Evolutionary conservation across 2,329 filamentous ascomycete species (phyloP).

Genomic region (Fusarium concolor): DNA sequence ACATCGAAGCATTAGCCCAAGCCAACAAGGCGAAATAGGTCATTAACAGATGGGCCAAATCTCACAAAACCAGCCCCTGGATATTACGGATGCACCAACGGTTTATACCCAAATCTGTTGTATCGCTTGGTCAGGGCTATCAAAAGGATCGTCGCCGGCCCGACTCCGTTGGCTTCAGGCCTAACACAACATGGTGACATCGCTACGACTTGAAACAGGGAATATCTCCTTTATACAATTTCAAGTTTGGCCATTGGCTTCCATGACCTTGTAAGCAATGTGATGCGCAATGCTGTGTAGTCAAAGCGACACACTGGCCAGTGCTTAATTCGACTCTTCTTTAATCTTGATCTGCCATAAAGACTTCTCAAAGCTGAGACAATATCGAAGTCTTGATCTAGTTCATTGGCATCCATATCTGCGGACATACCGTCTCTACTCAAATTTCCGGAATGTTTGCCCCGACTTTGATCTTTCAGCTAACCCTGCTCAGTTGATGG

Average conservation of each 20-base stretch:
- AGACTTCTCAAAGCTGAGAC: background rate
- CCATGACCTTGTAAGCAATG: background rate
- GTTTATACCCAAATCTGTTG: background rate
- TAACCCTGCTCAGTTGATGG: too few species aligned
- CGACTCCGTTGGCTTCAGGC: slow-evolving; percentile 14
- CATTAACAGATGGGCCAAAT: slow-evolving; percentile 3
- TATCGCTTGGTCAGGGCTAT: background rate
- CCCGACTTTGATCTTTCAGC: background rate
- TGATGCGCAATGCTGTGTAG: background rate
- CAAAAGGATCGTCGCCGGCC: slow-evolving; percentile 9
- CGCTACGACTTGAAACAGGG: background rate
- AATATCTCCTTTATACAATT: background rate
- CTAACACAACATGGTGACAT: background rate
- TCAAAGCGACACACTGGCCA: background rate
- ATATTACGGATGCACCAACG: background rate
- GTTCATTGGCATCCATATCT: too few species aligned
- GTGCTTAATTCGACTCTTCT: background rate
- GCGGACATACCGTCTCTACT: background rate
- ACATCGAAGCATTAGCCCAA: slow-evolving; percentile 10
- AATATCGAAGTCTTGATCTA: background rate
- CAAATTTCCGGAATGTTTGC: background rate
- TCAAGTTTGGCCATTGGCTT: background rate
- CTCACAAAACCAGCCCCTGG: slow-evolving; percentile 9
- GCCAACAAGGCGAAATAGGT: slow-evolving; percentile 1
- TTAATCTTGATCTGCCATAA: background rate